Conservation (phyloP, 352 stramenopile species). For the Plasmopara muralis region DNA sequence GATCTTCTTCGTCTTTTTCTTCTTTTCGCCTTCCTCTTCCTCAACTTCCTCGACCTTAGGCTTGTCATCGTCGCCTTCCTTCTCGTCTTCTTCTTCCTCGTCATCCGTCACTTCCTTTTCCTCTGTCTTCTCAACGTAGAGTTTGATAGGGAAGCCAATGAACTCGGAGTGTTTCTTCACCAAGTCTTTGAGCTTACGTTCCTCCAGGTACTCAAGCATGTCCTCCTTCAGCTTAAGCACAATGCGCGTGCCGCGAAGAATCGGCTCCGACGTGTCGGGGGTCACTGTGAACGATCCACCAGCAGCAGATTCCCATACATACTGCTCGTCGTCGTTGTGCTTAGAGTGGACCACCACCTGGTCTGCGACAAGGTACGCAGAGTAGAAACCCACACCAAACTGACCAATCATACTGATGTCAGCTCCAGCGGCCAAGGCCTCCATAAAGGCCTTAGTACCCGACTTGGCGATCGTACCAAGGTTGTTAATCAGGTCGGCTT, state of each 20-base stretch:
- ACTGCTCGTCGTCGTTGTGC: constrained; percentile 98
- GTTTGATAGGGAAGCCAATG: constrained; percentile 99
- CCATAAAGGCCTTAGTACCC: constrained; percentile 99
- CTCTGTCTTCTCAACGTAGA: constrained; percentile 99
- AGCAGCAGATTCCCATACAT: constrained; percentile 96
- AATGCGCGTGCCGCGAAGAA: constrained; percentile 93
- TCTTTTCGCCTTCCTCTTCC: constrained; percentile 96
- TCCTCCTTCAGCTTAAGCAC: constrained; percentile 98
- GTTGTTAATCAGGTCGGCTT: constrained; percentile 99
- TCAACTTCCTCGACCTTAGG: constrained; percentile 96
- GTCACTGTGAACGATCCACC: constrained; percentile 97
- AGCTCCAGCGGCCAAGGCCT: constrained; percentile 94
- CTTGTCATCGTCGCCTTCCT: constrained; percentile 94
- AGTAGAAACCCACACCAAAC: constrained; percentile 99
- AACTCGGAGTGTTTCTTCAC: constrained; percentile 99
- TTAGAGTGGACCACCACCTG: constrained; percentile 98
- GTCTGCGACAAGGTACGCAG: constrained; percentile 98
- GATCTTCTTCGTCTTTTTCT: constrained; percentile 97
- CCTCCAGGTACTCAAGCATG: constrained; percentile 98
- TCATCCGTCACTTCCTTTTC: constrained; percentile 99
- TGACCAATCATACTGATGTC: constrained; percentile 99
- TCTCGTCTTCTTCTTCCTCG: constrained; percentile 95
- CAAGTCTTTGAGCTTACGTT: constrained; percentile 97
- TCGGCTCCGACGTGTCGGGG: constrained; percentile 79
- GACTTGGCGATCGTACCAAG: constrained; percentile 99